Conservation (phyloP, 148 eudicot species). For the Camellia lanceoleosa region DNA sequence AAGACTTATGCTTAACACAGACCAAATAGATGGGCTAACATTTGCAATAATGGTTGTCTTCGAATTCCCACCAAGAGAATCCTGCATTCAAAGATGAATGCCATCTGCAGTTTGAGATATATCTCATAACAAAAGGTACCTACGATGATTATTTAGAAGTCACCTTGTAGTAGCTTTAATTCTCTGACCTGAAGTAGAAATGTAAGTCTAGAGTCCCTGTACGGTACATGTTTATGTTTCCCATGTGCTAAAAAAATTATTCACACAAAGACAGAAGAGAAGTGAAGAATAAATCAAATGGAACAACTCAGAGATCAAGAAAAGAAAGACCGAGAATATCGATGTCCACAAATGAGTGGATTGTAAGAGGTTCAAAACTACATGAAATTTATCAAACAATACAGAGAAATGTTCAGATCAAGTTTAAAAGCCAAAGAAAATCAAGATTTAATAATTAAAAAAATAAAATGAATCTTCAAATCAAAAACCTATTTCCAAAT, state of each 20-base stretch:
- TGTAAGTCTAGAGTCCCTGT: conserved; percentile 74
- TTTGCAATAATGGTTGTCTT: conserved; percentile 69
- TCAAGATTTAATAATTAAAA: no score
- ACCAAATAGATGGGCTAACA: conserved; percentile 71
- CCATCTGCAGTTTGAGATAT: not conserved
- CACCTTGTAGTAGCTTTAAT: conserved; percentile 5
- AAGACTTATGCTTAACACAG: conserved; percentile 13
- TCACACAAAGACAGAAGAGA: no score
- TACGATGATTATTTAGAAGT: not conserved
- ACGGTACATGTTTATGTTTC: conserved; percentile 68
- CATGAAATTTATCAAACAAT: no score
- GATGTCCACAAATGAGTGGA: no score
- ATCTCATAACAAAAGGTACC: conserved; percentile 6
- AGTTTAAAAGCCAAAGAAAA: no score
- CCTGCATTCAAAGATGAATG: conserved; percentile 36
- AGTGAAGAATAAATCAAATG: no score
- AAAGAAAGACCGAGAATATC: no score
- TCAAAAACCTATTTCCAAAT: no score
- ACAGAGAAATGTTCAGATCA: no score
- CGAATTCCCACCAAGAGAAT: conserved; percentile 80
- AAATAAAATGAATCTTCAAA: no score
- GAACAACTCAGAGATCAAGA: no score
- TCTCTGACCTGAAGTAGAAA: conserved; percentile 63
- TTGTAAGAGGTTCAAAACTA: no score
- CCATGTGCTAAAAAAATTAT: conserved; percentile 71